Percentiles rank a stretch among this genome's conserved stretches.
phyloP scores from a whole-genome alignment of 163 green algal genomes.

The Scenedesmus sp. region DNA sequence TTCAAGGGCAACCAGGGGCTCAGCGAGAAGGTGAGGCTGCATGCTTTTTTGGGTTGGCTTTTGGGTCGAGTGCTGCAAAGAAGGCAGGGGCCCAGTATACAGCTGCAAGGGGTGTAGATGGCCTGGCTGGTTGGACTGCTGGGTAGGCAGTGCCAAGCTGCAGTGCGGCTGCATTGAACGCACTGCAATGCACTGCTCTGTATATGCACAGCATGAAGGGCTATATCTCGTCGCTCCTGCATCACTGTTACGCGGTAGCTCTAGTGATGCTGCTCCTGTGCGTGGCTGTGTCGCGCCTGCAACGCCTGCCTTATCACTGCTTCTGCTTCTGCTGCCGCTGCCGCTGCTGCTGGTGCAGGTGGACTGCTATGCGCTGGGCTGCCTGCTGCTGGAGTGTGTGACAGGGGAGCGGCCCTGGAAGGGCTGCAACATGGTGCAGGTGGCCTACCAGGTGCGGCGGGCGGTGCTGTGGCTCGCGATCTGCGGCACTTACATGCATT shows the following conservation, averaged over 20 bases:
- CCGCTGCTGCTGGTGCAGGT: constrained; percentile 7
- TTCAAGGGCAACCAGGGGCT: constrained; percentile 1
- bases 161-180: too few relatives aligned
- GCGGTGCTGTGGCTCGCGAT: too few relatives aligned
- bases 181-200: too few relatives aligned
- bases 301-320: too few relatives aligned
- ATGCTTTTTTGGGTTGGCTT: background rate
- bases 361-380: constrained; percentile 24
- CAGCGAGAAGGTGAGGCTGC: constrained; percentile 20
- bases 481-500: too few relatives aligned
- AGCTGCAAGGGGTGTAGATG: background rate
- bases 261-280: too few relatives aligned
- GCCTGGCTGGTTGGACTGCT: background rate
- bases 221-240: too few relatives aligned
- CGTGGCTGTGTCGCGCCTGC: too few relatives aligned
- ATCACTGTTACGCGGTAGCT: too few relatives aligned
- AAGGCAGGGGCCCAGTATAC: too few relatives aligned
- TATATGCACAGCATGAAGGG: too few relatives aligned
- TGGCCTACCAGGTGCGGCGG: constrained; percentile 33
- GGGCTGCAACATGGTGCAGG: constrained; percentile 46
- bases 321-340: background rate
- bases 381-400: constrained; percentile 41
- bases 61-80: background rate
- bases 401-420: constrained; percentile 39
- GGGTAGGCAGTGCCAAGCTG: too few relatives aligned